Evolutionary conservation across 2,329 filamentous ascomycete genomes (phyloP), one percentile per base, ranked within the genome.

Genomic region (Ophiostoma quercus): DNA sequence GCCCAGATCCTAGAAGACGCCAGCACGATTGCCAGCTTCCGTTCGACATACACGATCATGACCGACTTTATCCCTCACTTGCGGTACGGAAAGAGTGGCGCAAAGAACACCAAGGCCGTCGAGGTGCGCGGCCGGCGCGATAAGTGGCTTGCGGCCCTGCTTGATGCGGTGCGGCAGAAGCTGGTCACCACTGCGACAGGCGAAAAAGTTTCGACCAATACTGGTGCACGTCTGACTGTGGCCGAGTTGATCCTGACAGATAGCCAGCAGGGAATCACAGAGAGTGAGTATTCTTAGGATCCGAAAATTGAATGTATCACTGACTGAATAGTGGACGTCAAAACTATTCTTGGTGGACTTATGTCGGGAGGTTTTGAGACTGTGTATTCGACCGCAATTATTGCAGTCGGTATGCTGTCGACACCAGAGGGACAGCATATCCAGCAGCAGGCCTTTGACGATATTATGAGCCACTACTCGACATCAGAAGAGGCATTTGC

Each of bases 41-140:
- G 92, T 57, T 90, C 87, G 25, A 94, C 69, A 1, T 92, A 89
- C 74, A 92, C 93, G 76, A 94, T 94, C 76, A 92, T 90, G 87
- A 89, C 92, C 75, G 92, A 95, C 91, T 72, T 69, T 16, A 62
- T 72, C 14, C 71, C 71, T 1, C 39, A 94, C 6, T 77, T 95
- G 71, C 84, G 92, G 34, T 51, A 51, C n/a, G n/a, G 47, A 7
- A 22, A 51, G 83, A 71, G 3, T 37, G 86, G 73, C 84, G 87
- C 2, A 85, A 82, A 84, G 72, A 92, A 87, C 75, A 82, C 82
- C 2, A 84, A 87, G 65, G 90, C 91, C 0, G 80, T 84, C 7
- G 85, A 88, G 71, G 92, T 88, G 78, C 85, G 90, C 51, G 80
- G 81, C n/a, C 83, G 91, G 25, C 70, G 73, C 14, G 72, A 73